Evolutionary conservation across 257 asterid genomes (phyloP).

Genomic region (Catharanthus roseus): DNA sequence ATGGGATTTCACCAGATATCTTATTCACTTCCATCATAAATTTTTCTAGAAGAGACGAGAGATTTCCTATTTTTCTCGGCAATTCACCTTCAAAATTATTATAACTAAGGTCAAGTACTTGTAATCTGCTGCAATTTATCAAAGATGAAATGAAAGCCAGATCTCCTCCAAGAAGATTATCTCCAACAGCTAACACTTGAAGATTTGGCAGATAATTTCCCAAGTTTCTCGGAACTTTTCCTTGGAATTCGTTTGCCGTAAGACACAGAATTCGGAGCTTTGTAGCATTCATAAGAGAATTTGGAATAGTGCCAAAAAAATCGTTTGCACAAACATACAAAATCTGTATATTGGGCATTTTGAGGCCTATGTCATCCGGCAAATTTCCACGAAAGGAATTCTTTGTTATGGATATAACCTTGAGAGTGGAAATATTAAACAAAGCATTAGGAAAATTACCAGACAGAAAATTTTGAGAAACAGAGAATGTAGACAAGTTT

Average conservation of each 20-base stretch:
- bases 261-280: conserved; percentile 13
- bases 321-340: neutral
- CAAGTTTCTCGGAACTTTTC: conserved; percentile 21
- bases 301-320: conserved; percentile 8
- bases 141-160: conserved; percentile 21
- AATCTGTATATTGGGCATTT: neutral
- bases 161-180: conserved; percentile 23
- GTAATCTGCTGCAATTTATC: conserved; percentile 23
- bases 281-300: neutral
- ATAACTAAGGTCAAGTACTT: neutral
- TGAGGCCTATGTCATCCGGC: neutral
- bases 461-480: conserved; percentile 18
- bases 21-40: conserved; percentile 10
- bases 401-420: neutral
- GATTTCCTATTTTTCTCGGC: conserved; percentile 28
- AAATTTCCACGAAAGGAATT: conserved; percentile 13
- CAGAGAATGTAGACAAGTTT: conserved; percentile 11
- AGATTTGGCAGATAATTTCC: conserved; percentile 18
- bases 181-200: neutral
- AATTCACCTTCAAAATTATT: conserved; percentile 29
- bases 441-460: conserved; percentile 21
- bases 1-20: conserved; percentile 28
- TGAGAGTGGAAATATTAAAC: conserved; percentile 24
- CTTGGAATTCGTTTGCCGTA: conserved; percentile 19
- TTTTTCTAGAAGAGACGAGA: conserved; percentile 15